phyloP scores from a whole-genome alignment of 106 monocot genomes.

The Triglochin maritima region DNA sequence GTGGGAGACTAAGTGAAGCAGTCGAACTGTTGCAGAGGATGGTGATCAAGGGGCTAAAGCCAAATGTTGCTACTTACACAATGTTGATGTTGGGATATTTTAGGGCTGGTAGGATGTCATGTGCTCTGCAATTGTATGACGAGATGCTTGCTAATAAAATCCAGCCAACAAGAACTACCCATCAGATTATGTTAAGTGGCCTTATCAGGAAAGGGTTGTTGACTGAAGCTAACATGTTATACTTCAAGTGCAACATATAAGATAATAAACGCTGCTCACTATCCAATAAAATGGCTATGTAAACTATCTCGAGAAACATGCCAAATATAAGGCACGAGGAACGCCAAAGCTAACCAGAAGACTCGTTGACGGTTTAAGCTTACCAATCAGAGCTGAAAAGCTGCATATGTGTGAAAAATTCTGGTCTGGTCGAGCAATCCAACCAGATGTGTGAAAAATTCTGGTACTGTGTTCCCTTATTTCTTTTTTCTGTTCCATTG shows the following conservation, averaged over 20 bases:
- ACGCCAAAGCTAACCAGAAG: no score
- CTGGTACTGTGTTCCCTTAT: no score
- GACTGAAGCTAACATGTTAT: constrained; percentile 1
- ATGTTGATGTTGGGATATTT: constrained; percentile 8
- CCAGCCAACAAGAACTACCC: neutral
- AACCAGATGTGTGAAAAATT: no score
- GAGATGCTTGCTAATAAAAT: neutral
- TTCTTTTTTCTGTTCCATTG: no score
- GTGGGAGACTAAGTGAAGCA: constrained; percentile 12
- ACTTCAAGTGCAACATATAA: neutral
- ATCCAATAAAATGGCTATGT: no score
- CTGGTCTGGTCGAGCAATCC: no score
- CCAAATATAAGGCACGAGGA: no score
- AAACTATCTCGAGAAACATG: no score
- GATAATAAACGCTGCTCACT: no score
- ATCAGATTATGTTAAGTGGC: constrained; percentile 4
- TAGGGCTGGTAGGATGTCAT: neutral
- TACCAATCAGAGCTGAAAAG: no score
- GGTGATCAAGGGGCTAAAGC: constrained; percentile 15
- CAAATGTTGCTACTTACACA: constrained; percentile 20
- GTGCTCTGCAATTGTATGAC: constrained; percentile 4
- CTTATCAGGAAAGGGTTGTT: neutral
- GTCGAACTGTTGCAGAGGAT: constrained; percentile 22
- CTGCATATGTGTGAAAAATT: no score
- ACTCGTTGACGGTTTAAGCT: no score